A percentile compares a stretch with the other conserved stretches of the same genome.
Conservation (phyloP, 768 basidiomycete species). For the Russula vinacea region DNA sequence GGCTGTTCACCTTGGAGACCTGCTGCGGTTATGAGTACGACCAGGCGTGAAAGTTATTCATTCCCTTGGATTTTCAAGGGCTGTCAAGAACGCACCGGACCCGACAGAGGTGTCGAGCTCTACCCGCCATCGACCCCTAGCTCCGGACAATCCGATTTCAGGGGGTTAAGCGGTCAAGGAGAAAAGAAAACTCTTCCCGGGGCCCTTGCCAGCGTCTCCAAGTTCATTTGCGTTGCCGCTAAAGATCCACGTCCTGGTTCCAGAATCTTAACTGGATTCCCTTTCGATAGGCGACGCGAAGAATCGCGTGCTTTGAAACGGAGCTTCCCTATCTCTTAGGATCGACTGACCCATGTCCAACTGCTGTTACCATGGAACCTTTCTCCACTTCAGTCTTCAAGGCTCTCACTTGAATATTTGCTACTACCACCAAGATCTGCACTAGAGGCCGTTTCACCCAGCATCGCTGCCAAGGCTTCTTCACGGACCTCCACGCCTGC, state of each 20-base stretch:
- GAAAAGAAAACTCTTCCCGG: constrained; percentile 51
- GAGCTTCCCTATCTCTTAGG: constrained; percentile 73
- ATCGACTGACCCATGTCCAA: constrained; percentile 43
- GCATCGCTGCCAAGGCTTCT: constrained; percentile 75
- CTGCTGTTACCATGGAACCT: too few species aligned
- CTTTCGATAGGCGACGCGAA: constrained; percentile 36
- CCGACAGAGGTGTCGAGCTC: neutral
- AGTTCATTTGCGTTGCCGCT: neutral
- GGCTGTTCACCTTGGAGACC: constrained; percentile 80
- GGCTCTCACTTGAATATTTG: constrained; percentile 61
- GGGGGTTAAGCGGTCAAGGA: constrained; percentile 69
- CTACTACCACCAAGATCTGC: constrained; percentile 88
- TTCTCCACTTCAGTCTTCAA: too few species aligned
- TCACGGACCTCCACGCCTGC: constrained; percentile 74
- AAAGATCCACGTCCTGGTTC: neutral
- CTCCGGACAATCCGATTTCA: constrained; percentile 69
- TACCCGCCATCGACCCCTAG: neutral
- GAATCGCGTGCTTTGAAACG: constrained; percentile 64
- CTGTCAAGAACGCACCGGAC: neutral
- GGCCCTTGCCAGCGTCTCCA: neutral
- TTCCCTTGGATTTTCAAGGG: constrained; percentile 33
- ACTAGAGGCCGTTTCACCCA: constrained; percentile 74
- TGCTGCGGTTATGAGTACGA: constrained; percentile 78
- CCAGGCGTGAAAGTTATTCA: constrained; percentile 65
- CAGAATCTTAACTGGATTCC: constrained; percentile 56